A percentile compares a stretch with the other conserved stretches of the same genome.
phyloP scores from a whole-genome alignment of 768 basidiomycete species.

The Hypholoma sublateritium region DNA sequence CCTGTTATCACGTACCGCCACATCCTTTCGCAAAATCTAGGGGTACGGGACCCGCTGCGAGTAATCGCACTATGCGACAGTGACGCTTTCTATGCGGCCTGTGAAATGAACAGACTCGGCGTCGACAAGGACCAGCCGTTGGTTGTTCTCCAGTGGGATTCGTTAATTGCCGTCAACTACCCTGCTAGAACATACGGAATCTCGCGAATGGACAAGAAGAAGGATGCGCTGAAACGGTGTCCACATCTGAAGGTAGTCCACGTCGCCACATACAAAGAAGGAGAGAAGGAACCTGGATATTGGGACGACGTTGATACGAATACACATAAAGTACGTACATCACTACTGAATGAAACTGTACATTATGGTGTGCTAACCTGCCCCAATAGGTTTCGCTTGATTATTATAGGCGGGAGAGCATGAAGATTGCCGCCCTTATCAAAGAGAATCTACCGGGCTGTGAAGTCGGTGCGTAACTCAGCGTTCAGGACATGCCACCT shows the following conservation, averaged over 20 bases:
- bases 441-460: slow-evolving; percentile 75
- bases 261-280: slow-evolving; percentile 92
- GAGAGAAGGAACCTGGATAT: slow-evolving; percentile 84
- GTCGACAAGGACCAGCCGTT: slow-evolving; percentile 62
- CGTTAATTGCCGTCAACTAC: slow-evolving; percentile 93
- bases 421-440: slow-evolving; percentile 83
- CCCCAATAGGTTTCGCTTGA: slow-evolving; percentile 79
- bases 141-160: slow-evolving; percentile 87
- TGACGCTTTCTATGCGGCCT: slow-evolving; percentile 83
- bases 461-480: slow-evolving; percentile 64
- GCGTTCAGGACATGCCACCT: not conserved
- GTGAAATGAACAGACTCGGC: slow-evolving; percentile 81
- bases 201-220: slow-evolving; percentile 82
- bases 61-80: slow-evolving; percentile 90
- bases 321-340: slow-evolving; percentile 79
- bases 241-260: slow-evolving; percentile 85
- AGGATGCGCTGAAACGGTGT: slow-evolving; percentile 84
- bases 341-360: not conserved
- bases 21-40: slow-evolving; percentile 63
- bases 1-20: slow-evolving; percentile 81
- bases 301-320: slow-evolving; percentile 86
- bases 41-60: slow-evolving; percentile 74
- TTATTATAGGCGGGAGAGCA: slow-evolving; percentile 86
- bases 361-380: not conserved
- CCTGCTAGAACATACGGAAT: slow-evolving; percentile 92